phyloP scores from a whole-genome alignment of 768 basidiomycete genomes.

The Mycena galericulata region DNA sequence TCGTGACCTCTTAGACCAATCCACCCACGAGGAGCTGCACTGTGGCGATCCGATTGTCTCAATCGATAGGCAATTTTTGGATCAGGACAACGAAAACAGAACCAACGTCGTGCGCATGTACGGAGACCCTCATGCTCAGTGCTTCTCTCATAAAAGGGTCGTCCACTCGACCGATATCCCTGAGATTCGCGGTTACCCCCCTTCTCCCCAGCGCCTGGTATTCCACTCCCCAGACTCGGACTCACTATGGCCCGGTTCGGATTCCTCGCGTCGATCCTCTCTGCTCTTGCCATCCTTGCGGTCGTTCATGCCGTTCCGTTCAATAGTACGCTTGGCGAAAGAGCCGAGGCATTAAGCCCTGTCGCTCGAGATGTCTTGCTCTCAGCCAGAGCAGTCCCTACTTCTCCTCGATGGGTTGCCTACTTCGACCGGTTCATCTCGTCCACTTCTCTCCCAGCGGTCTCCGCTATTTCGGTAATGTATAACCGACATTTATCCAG shows the following conservation, averaged over 20 bases:
- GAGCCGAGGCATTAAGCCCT: constrained; percentile 23
- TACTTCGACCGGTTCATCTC: constrained; percentile 33
- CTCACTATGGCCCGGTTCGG: constrained; percentile 22
- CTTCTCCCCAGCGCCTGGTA: constrained; percentile 4
- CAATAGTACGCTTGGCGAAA: constrained; percentile 19
- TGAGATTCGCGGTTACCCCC: constrained; percentile 16
- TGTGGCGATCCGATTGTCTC: constrained; percentile 6
- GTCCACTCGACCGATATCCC: constrained; percentile 4
- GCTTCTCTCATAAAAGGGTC: constrained; percentile 22
- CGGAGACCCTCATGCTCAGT: too few relatives aligned
- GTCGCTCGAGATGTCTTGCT: constrained; percentile 26
- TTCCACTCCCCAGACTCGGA: constrained; percentile 1
- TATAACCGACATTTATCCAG: constrained; percentile 1
- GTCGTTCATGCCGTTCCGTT: constrained; percentile 18
- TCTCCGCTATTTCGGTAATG: constrained; percentile 6
- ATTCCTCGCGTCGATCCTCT: constrained; percentile 30
- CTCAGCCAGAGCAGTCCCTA: constrained; percentile 23
- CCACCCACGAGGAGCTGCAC: constrained; percentile 20
- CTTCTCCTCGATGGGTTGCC: constrained; percentile 23
- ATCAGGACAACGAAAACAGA: too few relatives aligned
- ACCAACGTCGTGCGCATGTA: background rate
- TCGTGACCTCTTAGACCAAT: constrained; percentile 13
- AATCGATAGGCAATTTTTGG: background rate
- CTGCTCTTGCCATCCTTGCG: constrained; percentile 18
- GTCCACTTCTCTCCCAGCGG: constrained; percentile 21